Base-by-base conservation (phyloP, 441 rosid species). In the Gossypium lobatum region DNA sequence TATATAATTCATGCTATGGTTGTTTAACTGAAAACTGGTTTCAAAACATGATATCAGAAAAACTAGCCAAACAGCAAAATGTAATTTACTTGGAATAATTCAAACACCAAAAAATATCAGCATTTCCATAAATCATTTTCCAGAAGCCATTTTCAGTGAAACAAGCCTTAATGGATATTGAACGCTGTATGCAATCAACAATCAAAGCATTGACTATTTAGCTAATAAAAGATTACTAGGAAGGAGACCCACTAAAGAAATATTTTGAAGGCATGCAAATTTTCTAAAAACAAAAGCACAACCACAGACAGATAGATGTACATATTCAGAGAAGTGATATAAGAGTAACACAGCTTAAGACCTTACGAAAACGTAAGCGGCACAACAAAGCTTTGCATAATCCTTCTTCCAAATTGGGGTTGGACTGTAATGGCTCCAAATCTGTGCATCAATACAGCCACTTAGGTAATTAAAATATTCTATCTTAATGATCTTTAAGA, bases 291-390 rank as follows among this genome's bases (percentile, higher is more conserved):
- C 17, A 70, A 72, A 74, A 59, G 67, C 74, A 63, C 23, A 70
- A 76, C 25, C 60, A 61, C 25, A 72, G 68, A 70, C 46, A 46
- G 72, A 68, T 37, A 81, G 79, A 58, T 69, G 26, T 70, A 75
- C 6, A 76, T 66, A 73, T 77, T 73, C 67, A 73, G 37, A 64
- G 48, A 59, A 72, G 63, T 58, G 54, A 39, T 76, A 59, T 70
- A 79, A 76, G 80, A 75, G 82, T 58, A 82, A 89, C 78, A 86
- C 78, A 84, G 91, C 87, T 82, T 78, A 85, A 92, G 92, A 95
- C 99, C 99, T 95, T 93, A 91, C 98, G 98, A 87, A 95, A 95
- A 80, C 97, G 94, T 87, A 93, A 80, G 85, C 99, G 93, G 83
- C 96, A 93, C 77, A 91, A 82, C 70, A 95, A 79, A 71, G 97